A percentile compares a stretch with the other conserved stretches of the same genome.
These are phyloP conservation scores for Entomophthora muscae DNA, from an alignment of 371 early-diverging fungal genomes.

Conservation along the genomic window DNA sequence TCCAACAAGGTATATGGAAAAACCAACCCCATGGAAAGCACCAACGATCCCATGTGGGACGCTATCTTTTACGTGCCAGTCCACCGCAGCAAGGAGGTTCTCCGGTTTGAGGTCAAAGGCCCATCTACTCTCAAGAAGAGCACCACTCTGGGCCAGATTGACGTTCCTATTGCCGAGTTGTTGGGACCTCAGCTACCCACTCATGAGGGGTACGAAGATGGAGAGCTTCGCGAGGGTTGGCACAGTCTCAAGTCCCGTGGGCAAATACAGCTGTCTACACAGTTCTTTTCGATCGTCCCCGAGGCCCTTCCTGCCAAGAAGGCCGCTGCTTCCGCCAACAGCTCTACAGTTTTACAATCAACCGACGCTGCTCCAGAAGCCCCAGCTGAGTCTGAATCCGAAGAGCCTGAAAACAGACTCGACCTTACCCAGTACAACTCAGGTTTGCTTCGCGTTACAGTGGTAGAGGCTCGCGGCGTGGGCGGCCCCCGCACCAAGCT, in stretches of 20 bases:
- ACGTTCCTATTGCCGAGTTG: constrained; percentile 20
- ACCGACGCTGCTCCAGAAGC: too few relatives aligned
- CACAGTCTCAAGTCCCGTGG: not conserved
- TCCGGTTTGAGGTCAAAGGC: constrained; percentile 63
- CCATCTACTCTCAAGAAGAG: constrained; percentile 41
- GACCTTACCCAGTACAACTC: constrained; percentile 20
- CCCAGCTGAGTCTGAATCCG: too few relatives aligned
- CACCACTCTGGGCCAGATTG: constrained; percentile 37
- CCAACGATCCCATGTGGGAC: constrained; percentile 75
- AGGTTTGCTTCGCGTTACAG: constrained; percentile 19
- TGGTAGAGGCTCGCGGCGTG: constrained; percentile 16
- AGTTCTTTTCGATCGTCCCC: constrained; percentile 1
- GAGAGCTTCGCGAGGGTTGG: not conserved
- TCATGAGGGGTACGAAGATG: not conserved
- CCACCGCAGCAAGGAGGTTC: constrained; percentile 37
- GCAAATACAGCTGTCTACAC: not conserved
- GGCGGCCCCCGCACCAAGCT: constrained; percentile 18
- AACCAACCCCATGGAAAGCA: constrained; percentile 49
- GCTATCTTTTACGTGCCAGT: constrained; percentile 60
- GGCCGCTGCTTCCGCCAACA: not conserved
- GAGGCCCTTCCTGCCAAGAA: not conserved
- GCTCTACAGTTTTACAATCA: not conserved
- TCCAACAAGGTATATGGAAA: constrained; percentile 11
- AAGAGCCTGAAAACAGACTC: constrained; percentile 10
- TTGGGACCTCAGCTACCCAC: not conserved